Evolutionary conservation across 176 grass and related monocot genomes (phyloP).

Genomic region (Zea luxurians): DNA sequence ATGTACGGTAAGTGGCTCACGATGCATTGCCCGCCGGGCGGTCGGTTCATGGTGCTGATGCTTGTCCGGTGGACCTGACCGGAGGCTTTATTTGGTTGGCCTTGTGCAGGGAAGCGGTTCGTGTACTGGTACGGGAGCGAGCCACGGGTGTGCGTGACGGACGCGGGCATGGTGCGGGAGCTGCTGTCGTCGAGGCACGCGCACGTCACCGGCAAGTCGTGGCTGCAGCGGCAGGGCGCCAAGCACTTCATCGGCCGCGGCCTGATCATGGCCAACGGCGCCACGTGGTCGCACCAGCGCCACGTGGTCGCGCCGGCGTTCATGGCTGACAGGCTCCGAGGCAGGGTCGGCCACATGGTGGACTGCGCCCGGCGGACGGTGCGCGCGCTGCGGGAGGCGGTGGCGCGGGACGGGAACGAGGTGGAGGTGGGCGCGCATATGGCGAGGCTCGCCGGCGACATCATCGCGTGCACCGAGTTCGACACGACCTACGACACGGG

Average conservation of each 20-base stretch:
- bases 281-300: constrained; percentile 67
- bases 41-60: background rate
- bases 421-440: constrained; percentile 81
- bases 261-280: constrained; percentile 73
- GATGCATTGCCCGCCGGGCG: background rate
- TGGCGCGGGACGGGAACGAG: constrained; percentile 50
- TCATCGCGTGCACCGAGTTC: constrained; percentile 85
- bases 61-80: background rate
- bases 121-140: constrained; percentile 95
- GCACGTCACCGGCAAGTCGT: constrained; percentile 70
- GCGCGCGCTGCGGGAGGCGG: constrained; percentile 44
- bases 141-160: constrained; percentile 85
- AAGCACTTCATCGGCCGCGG: constrained; percentile 71
- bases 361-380: constrained; percentile 66
- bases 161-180: constrained; percentile 82
- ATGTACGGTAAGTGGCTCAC: constrained; percentile 48
- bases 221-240: constrained; percentile 65
- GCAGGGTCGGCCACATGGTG: constrained; percentile 75
- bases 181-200: constrained; percentile 83
- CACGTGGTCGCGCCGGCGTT: constrained; percentile 77
- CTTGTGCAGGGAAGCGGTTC: constrained; percentile 58
- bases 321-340: constrained; percentile 78
- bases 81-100: background rate
- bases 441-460: constrained; percentile 74
- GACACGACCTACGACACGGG: constrained; percentile 79